Base-by-base conservation (phyloP, 371 early-diverging fungal species). In the Mucor irregularis region DNA sequence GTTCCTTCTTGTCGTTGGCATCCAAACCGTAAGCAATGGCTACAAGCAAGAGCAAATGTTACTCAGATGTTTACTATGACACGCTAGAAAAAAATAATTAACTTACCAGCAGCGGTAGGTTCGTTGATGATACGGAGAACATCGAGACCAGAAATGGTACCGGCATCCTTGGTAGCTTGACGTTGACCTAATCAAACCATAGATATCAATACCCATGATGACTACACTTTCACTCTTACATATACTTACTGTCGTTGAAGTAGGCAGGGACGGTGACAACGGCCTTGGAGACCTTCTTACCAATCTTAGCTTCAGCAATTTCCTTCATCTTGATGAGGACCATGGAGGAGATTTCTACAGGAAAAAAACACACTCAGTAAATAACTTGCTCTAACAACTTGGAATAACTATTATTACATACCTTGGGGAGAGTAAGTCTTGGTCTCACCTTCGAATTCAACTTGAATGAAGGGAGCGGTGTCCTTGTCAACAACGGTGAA, bases 191-290 rank as follows among this genome's bases (percentile, higher is more conserved):
- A 88, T 87, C 34, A 88, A 87, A 43, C 88, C n/a, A n/a, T n/a
- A n/a, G n/a, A n/a, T n/a, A n/a, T n/a, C n/a, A n/a, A n/a, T n/a
- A n/a, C n/a, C n/a, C n/a, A n/a, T n/a, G n/a, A n/a, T n/a, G n/a
- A n/a, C n/a, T n/a, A n/a, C n/a, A n/a, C n/a, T n/a, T n/a, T n/a
- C n/a, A n/a, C n/a, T n/a, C n/a, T n/a, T 48, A 4, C 21, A 10
- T 31, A 7, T 30, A 64, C 68, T 30, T 62, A 66, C 66, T 72
- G 53, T 82, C 75, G 63, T 87, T 85, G 68, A 88, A 89, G 67
- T 86, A 87, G 59, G 95, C 96, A 60, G 99, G 99, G 61, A 98
- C 92, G 66, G 97, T 97, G 66, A 97, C 83, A 64, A 98, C 97
- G 58, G 95, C 94, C 71, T 92, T 88, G 66, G 71, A 81, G 63